These are phyloP conservation scores for Metarhizium anisopliae DNA, from an alignment of 2,329 filamentous ascomycete species.

Conservation along the genomic window DNA sequence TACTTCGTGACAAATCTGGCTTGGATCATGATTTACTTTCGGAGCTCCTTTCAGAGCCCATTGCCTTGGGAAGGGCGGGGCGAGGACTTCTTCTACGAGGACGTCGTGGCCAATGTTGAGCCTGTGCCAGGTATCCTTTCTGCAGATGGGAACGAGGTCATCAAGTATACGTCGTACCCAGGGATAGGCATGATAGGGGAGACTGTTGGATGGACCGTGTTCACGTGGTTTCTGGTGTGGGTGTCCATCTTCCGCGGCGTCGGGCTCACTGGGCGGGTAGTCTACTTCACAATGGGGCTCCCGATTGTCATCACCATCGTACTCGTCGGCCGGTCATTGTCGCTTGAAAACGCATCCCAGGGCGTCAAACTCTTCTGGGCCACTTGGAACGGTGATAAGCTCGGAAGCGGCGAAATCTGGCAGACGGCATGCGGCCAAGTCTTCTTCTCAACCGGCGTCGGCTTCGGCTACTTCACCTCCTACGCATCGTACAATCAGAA, in stretches of 20 bases:
- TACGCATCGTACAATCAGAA: constrained; percentile 51
- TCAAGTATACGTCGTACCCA: constrained; percentile 37
- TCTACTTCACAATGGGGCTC: constrained; percentile 54
- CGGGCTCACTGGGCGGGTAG: constrained; percentile 47
- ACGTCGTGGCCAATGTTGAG: constrained; percentile 39
- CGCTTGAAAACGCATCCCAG: constrained; percentile 42
- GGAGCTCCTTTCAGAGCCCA: constrained; percentile 43
- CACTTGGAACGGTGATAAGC: constrained; percentile 38
- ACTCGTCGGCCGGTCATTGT: constrained; percentile 43
- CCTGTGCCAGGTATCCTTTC: constrained; percentile 30
- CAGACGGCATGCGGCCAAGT: constrained; percentile 52
- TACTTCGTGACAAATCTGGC: constrained; percentile 49
- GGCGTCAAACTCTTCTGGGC: constrained; percentile 40
- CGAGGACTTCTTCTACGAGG: constrained; percentile 41
- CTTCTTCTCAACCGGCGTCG: constrained; percentile 50
- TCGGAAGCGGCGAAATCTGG: constrained; percentile 44
- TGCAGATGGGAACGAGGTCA: constrained; percentile 27
- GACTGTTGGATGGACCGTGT: constrained; percentile 48
- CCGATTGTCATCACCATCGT: constrained; percentile 49
- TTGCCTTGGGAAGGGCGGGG: constrained; percentile 43
- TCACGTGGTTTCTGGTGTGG: constrained; percentile 52
- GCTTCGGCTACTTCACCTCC: constrained; percentile 49
- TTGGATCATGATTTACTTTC: constrained; percentile 52
- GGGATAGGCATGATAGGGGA: constrained; percentile 40
- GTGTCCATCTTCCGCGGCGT: constrained; percentile 51